These are phyloP conservation scores for Fusarium lateritium DNA, from an alignment of 2,329 filamentous ascomycete species.

Conservation along the genomic window DNA sequence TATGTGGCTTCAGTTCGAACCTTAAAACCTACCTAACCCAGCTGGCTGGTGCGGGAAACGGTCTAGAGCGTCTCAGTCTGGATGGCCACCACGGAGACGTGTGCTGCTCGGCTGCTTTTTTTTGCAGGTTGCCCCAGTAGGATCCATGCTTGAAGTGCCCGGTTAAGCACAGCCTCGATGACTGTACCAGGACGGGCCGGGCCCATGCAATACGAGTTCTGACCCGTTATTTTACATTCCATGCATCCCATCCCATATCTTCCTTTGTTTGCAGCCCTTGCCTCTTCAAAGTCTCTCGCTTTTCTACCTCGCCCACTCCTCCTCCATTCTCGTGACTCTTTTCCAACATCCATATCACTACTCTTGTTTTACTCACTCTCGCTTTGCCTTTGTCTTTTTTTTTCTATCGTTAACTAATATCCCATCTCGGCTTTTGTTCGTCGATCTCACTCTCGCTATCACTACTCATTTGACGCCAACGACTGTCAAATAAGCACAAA, in stretches of 20 bases:
- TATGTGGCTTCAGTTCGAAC: slow-evolving; percentile 1
- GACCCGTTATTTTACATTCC: slow-evolving; percentile 34
- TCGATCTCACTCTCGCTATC: slow-evolving; percentile 39
- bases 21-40: too few species aligned
- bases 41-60: too few species aligned
- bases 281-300: slow-evolving; percentile 39
- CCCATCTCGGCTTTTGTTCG: slow-evolving; percentile 13
- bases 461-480: slow-evolving; percentile 32
- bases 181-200: too few species aligned
- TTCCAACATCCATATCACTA: background rate
- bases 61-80: too few species aligned
- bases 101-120: too few species aligned
- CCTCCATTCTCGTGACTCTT: slow-evolving; percentile 31
- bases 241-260: slow-evolving; percentile 25
- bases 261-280: slow-evolving; percentile 35
- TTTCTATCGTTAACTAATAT: slow-evolving; percentile 25
- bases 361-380: slow-evolving; percentile 23
- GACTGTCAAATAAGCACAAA: slow-evolving; percentile 13
- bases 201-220: background rate
- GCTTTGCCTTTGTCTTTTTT: slow-evolving; percentile 23
- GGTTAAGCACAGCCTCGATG: too few species aligned
- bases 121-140: too few species aligned
- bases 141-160: too few species aligned
- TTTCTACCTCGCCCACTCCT: slow-evolving; percentile 19
- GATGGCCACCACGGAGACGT: too few species aligned